Evolutionary conservation across 345 rosid genomes (phyloP).

Genomic region (Camelina laxa): DNA sequence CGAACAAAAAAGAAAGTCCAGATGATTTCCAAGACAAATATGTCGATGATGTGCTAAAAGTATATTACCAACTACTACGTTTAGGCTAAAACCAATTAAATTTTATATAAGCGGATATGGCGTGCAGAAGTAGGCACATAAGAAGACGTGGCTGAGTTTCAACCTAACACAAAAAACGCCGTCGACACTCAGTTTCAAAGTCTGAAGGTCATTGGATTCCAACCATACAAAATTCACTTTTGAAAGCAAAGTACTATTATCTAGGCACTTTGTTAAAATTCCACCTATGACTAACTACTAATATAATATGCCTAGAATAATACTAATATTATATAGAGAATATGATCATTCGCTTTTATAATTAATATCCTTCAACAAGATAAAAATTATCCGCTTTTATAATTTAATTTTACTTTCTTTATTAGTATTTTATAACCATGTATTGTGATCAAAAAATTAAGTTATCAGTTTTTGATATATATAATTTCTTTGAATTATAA

Average conservation of each 20-base stretch:
- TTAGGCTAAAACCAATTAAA: constrained; percentile 1
- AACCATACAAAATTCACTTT: neutral
- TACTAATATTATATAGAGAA: neutral
- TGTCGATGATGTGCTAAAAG: constrained; percentile 14
- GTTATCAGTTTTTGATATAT: neutral
- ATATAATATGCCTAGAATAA: neutral
- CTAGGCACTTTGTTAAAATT: neutral
- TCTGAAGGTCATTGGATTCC: constrained; percentile 6
- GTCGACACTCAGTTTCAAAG: constrained; percentile 20
- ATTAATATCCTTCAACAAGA: neutral
- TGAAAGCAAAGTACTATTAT: neutral
- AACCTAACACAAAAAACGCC: neutral
- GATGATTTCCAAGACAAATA: neutral
- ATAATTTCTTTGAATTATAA: no score
- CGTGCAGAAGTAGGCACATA: constrained; percentile 25
- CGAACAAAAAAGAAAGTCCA: neutral
- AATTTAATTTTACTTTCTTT: no score
- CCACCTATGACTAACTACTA: neutral
- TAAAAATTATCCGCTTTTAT: neutral
- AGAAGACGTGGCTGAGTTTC: constrained; percentile 13
- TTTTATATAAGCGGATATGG: constrained; percentile 2
- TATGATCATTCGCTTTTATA: neutral
- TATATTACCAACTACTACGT: neutral
- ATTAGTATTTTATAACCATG: neutral
- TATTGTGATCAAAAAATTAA: neutral